Conservation (phyloP, 257 asterid genomes). For the Solanum raphanifolium region DNA sequence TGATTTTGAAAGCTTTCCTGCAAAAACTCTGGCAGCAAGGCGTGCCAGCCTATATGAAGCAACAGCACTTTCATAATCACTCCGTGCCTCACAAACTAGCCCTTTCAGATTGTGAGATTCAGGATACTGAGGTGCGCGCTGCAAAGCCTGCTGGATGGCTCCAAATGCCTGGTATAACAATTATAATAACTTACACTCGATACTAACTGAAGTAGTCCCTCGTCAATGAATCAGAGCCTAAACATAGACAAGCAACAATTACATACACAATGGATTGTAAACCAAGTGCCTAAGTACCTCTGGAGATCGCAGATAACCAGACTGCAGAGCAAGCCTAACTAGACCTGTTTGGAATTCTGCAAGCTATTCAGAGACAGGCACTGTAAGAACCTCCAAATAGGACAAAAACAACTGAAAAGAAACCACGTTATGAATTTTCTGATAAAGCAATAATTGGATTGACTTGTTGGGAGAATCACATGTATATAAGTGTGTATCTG, state of each 20-base stretch:
- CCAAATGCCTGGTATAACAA: constrained; percentile 60
- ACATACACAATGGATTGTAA: neutral
- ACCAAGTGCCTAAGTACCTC: constrained; percentile 44
- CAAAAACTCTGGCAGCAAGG: constrained; percentile 39
- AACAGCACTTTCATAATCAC: constrained; percentile 69
- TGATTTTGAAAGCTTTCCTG: constrained; percentile 33
- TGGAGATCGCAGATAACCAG: constrained; percentile 55
- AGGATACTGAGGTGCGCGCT: constrained; percentile 78
- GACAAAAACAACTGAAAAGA: neutral
- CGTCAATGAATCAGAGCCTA: neutral
- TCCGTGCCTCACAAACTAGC: constrained; percentile 76
- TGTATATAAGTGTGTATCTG: neutral
- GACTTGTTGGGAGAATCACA: neutral
- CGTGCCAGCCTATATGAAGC: constrained; percentile 75
- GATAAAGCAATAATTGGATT: neutral
- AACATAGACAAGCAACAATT: neutral
- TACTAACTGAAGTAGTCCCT: neutral
- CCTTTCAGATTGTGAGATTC: constrained; percentile 93
- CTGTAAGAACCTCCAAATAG: neutral
- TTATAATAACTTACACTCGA: neutral
- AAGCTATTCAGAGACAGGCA: constrained; percentile 40
- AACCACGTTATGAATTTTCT: neutral
- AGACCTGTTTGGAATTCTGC: constrained; percentile 93
- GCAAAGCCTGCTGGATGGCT: constrained; percentile 81
- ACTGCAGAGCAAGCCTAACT: constrained; percentile 69